phyloP scores from a whole-genome alignment of 805 yeast species.

The Sugiyamaella mastotermitis region DNA sequence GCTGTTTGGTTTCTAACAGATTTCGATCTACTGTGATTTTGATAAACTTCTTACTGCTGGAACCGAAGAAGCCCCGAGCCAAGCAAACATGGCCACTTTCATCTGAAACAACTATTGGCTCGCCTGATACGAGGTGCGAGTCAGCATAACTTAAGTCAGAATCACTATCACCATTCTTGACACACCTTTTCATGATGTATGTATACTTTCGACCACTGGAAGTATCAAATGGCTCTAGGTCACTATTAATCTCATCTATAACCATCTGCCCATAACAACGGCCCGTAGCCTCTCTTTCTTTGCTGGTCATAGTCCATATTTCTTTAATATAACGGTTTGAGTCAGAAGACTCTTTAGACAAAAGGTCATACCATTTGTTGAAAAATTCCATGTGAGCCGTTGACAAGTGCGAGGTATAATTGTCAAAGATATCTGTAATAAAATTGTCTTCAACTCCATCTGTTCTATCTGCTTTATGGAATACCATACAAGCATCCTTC shows the following conservation, averaged over 20 bases:
- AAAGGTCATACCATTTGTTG: slow-evolving; percentile 63
- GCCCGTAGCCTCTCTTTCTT: slow-evolving; percentile 60
- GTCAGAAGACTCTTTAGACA: slow-evolving; percentile 69
- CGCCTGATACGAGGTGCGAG: slow-evolving; percentile 51
- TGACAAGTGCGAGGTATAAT: slow-evolving; percentile 41
- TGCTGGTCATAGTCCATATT: slow-evolving; percentile 58
- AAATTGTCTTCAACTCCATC: slow-evolving; percentile 32
- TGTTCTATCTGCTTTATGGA: slow-evolving; percentile 46
- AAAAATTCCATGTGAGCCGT: slow-evolving; percentile 47
- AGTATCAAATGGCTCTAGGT: slow-evolving; percentile 13
- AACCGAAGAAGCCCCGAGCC: slow-evolving; percentile 53
- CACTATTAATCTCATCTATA: slow-evolving; percentile 26
- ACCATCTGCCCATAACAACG: slow-evolving; percentile 48
- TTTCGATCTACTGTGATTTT: slow-evolving; percentile 49
- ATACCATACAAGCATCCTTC: slow-evolving; percentile 56
- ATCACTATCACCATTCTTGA: slow-evolving; percentile 1
- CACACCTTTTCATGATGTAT: slow-evolving; percentile 12
- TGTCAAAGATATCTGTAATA: slow-evolving; percentile 43
- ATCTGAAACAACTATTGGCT: slow-evolving; percentile 70
- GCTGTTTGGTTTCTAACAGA: slow-evolving; percentile 40
- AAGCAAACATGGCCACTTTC: slow-evolving; percentile 73
- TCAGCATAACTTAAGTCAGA: slow-evolving; percentile 20
- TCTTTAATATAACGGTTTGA: slow-evolving; percentile 48
- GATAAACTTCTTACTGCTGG: slow-evolving; percentile 39
- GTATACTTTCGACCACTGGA: slow-evolving; percentile 14